A percentile compares a stretch with the other conserved stretches of the same genome.
Conservation (phyloP, 257 asterid species). For the Nicotiana noctiflora region DNA sequence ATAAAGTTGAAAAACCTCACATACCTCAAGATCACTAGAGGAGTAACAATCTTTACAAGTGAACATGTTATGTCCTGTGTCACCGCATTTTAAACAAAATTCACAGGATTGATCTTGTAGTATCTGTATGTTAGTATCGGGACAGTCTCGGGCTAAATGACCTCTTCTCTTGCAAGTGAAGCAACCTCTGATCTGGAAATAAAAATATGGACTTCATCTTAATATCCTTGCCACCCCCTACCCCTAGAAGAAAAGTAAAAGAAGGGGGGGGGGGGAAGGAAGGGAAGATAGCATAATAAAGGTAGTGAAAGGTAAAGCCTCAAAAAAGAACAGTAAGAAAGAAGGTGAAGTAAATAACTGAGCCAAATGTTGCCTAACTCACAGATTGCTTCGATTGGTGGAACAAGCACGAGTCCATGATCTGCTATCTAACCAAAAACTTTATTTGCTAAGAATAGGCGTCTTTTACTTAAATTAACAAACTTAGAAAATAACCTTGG, state of each 20-base stretch:
- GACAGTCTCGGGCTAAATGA: not conserved
- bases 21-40: not conserved
- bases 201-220: not conserved
- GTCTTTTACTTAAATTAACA: no score
- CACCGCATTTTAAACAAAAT: not conserved
- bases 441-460: no score
- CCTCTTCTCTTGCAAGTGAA: conserved; percentile 3
- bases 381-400: not conserved
- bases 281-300: not conserved
- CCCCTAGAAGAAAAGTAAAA: not conserved
- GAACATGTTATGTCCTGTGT: not conserved
- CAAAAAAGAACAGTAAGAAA: not conserved
- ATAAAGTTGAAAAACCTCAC: not conserved
- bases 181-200: not conserved
- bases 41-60: not conserved
- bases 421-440: not conserved
- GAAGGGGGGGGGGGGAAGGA: not conserved
- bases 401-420: not conserved
- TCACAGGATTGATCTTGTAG: not conserved
- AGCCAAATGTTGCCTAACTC: not conserved
- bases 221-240: not conserved
- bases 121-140: not conserved
- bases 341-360: not conserved
- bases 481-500: no score
- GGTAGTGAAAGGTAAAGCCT: not conserved